A percentile compares a stretch with the other conserved stretches of the same genome.
phyloP scores from a whole-genome alignment of 768 basidiomycete species.

The Tylopilus subfusipes region DNA sequence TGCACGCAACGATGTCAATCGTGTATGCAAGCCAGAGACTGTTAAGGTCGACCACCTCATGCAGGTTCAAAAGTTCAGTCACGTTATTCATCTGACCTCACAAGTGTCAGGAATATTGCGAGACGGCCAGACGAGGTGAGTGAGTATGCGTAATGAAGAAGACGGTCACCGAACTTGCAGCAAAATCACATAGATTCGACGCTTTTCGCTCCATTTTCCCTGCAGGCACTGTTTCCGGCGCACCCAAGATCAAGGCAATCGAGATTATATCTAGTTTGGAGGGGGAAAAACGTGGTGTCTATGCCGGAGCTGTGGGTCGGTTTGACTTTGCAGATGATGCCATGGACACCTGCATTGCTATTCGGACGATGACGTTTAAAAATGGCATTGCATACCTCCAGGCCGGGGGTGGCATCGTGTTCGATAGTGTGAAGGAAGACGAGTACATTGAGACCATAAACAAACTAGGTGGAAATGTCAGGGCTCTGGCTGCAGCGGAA shows the following conservation, averaged over 20 bases:
- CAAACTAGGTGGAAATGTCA: conserved; percentile 84
- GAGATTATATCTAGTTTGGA: conserved; percentile 87
- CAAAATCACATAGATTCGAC: conserved; percentile 65
- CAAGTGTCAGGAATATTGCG: conserved; percentile 88
- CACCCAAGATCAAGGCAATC: conserved; percentile 98
- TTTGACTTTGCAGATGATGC: conserved; percentile 94
- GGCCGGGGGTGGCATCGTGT: conserved; percentile 96
- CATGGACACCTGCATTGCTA: conserved; percentile 99
- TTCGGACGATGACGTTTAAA: conserved; percentile 97
- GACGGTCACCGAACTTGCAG: conserved; percentile 3
- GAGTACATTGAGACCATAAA: conserved; percentile 95
- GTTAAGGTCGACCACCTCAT: conserved; percentile 96
- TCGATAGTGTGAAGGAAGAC: conserved; percentile 96
- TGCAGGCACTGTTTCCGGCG: conserved; percentile 97
- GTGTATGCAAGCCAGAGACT: conserved; percentile 91
- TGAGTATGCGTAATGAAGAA: conserved; percentile 5
- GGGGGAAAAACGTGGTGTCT: conserved; percentile 86
- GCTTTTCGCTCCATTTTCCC: conserved; percentile 99
- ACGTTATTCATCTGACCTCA: conserved; percentile 96
- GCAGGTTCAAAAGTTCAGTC: conserved; percentile 92
- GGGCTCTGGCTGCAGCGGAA: conserved; percentile 85
- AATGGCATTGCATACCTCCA: conserved; percentile 88
- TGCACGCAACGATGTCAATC: conserved; percentile 97
- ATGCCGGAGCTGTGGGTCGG: conserved; percentile 96
- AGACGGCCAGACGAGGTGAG: conserved; percentile 76